Evolutionary conservation across 768 basidiomycete genomes (phyloP), one percentile per base, ranked within the genome.

Genomic region (Russula olivacea): DNA sequence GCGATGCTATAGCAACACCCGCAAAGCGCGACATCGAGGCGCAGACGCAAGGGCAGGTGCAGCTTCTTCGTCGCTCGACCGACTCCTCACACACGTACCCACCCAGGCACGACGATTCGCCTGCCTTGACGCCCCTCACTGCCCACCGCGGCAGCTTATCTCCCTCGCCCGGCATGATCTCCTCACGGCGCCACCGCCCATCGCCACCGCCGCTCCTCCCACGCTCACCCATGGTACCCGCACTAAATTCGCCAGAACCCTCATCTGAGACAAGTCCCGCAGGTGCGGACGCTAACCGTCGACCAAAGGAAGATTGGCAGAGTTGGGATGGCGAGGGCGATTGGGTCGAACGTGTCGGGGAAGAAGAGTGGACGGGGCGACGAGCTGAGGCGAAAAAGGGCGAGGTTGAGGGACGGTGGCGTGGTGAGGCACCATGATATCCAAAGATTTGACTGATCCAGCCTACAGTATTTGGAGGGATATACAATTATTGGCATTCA

Each of bases 81-180:
- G 72, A 70, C 34, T 75, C 67, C 2, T 60, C 72, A 38, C 83
- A 87, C 66, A 78, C 82, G 28, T 88, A 89, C 70, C 88, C 88
- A 34, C 88, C 88, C 15, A 81, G 79, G 66, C 74, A 78, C 25
- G 72, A 76, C 19, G 77, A 80, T 66, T 68, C 77, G 45, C 19
- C 45, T 10, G 12, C n/a, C 11, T 11, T n/a, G 19, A 68, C 76
- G 67, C 68, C 77, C 32, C 1, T 8, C 47, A 70, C 73, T 28
- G 69, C 76, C 66, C 73, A 72, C 8, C 69, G 72, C 40, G 58
- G 49, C 17, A 73, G 72, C 52, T 62, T 36, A n/a, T 72, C 73
- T 21, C 68, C 70, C 4, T 52, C 64, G 0, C 61, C 52, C 4
- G 17, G 57, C 15, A 40, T 45, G 15, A 55, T 40, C 19, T 28